Percentiles rank a stretch among this genome's conserved stretches.
Evolutionary conservation across 2,329 filamentous ascomycete species (phyloP).

Genomic region (Fusarium tuaranense): DNA sequence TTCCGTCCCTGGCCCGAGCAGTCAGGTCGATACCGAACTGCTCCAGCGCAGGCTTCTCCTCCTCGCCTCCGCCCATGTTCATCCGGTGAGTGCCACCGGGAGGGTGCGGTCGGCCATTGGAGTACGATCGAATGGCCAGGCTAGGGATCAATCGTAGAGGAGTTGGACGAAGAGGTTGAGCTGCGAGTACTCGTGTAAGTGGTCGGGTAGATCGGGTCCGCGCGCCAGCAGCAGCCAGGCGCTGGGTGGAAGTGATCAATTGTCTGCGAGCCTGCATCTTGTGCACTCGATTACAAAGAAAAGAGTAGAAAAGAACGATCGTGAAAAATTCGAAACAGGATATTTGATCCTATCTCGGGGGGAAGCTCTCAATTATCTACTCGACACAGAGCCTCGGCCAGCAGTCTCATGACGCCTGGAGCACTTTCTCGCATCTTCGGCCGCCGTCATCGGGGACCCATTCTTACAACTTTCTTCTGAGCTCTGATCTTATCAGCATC

Average conservation of each 20-base stretch:
- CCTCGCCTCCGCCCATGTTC: conserved; percentile 80
- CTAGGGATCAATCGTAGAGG: conserved; percentile 52
- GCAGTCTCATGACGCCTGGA: conserved; percentile 43
- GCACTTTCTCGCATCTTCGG: conserved; percentile 57
- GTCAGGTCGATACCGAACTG: conserved; percentile 94
- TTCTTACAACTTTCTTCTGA: neutral
- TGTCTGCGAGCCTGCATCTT: conserved; percentile 58
- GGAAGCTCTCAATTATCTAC: conserved; percentile 38
- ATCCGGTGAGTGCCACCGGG: conserved; percentile 95
- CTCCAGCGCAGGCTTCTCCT: conserved; percentile 88
- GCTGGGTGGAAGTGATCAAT: conserved; percentile 53
- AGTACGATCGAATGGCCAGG: conserved; percentile 64
- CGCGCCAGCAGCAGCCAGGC: conserved; percentile 47
- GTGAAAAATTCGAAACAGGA: conserved; percentile 12
- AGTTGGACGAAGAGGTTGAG: conserved; percentile 37
- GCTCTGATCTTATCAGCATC: conserved; percentile 42
- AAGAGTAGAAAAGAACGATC: conserved; percentile 5
- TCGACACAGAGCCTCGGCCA: conserved; percentile 20
- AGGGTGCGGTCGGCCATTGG: conserved; percentile 82
- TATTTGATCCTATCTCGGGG: conserved; percentile 10
- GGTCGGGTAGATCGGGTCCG: conserved; percentile 46
- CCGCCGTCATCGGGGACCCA: conserved; percentile 29
- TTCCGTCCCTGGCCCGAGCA: conserved; percentile 84
- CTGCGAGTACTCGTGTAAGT: conserved; percentile 42
- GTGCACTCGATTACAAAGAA: conserved; percentile 25